Base-by-base conservation (phyloP, 176 grass and related monocot species). In the Musa troglodytarum region DNA sequence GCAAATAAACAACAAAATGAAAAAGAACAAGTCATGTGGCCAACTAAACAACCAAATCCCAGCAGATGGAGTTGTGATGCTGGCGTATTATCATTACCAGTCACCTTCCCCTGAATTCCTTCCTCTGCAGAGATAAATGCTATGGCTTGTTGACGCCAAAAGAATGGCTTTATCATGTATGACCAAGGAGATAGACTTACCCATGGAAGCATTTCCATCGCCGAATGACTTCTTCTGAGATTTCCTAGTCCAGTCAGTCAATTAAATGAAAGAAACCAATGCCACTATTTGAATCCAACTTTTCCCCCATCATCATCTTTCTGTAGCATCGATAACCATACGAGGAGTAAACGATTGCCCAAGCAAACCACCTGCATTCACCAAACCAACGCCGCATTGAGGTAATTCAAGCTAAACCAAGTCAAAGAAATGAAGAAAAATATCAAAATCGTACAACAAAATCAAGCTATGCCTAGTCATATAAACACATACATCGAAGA, bases 191-290 rank as follows among this genome's bases (percentile, higher is more conserved):
- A 61, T 55, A 52, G 69, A 83, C 75, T 52, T 25, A 53, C 81
- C 70, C 17, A 49, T 24, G 2, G 55, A 52, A 75, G 75, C 86
- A 19, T 73, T 43, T 14, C 65, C 77, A 52, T 71, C 67, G 56
- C 78, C 50, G 55, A 95, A 83, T 11, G 89, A 77, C 53, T 84
- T 89, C 71, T 90, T 88, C 78, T 77, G 90, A 9, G 88, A 83
- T 66, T 94, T 99, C 83, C 87, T 94, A 65, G 84, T 82, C 96
- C 91, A 99, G 64, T 99, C 91, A 99, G 64, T 99, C 91, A 79
- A 99, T 88, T 2, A 91, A 77, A 74, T 84, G 82, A 63, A 92
- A 87, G 86, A 95, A 89, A 68, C 84, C 88, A 87, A 77, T 88
- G 11, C 86, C 83, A 34, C 52, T 14, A 80, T 93, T 95, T 15